phyloP scores from a whole-genome alignment of 495 filamentous ascomycete genomes.

The Recurvomyces mirabilis region DNA sequence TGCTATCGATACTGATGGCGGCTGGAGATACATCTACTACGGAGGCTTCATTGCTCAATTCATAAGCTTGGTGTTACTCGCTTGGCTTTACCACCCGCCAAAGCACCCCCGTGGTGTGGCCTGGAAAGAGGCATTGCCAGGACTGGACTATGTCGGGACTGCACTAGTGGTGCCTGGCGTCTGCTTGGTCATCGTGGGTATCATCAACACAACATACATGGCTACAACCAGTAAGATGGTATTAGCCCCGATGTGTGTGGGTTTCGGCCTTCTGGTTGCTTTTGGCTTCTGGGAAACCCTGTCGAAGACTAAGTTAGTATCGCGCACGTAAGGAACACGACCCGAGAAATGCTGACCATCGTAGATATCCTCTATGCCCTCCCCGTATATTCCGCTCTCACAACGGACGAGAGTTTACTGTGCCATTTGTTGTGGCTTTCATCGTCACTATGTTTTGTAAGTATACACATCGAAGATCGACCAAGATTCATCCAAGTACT shows the following conservation, averaged over 20 bases:
- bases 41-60: constrained; percentile 5
- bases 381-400: constrained; percentile 21
- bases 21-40: constrained; percentile 16
- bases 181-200: constrained; percentile 28
- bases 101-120: constrained; percentile 15
- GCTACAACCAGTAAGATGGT: constrained; percentile 2
- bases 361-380: constrained; percentile 23
- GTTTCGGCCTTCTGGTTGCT: constrained; percentile 15
- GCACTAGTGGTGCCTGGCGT: constrained; percentile 26
- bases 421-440: constrained; percentile 19
- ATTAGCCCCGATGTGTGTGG: constrained; percentile 13
- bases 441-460: constrained; percentile 28
- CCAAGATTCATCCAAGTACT: too few species aligned
- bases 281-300: constrained; percentile 25
- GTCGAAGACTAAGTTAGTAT: constrained; percentile 2
- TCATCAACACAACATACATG: constrained; percentile 26
- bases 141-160: constrained; percentile 28
- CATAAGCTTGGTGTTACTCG: constrained; percentile 7
- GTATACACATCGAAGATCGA: background rate
- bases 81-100: constrained; percentile 12
- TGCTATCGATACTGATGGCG: constrained; percentile 17
- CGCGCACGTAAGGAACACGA: too few species aligned
- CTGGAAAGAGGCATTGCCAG: constrained; percentile 24
- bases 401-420: constrained; percentile 23
- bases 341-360: too few species aligned